These are phyloP conservation scores for Hemisphaericaspora subhashii DNA, from an alignment of 1,139 yeast species.

Conservation along the genomic window DNA sequence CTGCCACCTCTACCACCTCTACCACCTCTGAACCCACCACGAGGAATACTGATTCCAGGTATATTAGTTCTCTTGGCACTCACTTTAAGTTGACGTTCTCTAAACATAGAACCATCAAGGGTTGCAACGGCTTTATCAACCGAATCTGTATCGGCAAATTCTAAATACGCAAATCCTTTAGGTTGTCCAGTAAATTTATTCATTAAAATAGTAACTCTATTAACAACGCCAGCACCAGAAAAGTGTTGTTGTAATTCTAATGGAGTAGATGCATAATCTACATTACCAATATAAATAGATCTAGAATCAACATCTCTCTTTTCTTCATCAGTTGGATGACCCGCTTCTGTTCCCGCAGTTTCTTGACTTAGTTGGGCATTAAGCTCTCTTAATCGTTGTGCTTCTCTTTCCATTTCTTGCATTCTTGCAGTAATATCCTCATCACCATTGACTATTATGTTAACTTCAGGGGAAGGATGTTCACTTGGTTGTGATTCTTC, in stretches of 20 bases:
- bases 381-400: constrained; percentile 27
- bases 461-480: constrained; percentile 4
- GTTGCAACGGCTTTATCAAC: constrained; percentile 64
- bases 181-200: constrained; percentile 78
- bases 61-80: constrained; percentile 76
- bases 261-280: constrained; percentile 78
- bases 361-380: constrained; percentile 22
- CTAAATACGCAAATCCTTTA: constrained; percentile 84
- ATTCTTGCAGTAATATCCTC: constrained; percentile 13
- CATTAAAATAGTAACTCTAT: constrained; percentile 77
- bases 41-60: constrained; percentile 59
- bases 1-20: constrained; percentile 29
- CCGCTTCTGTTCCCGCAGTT: constrained; percentile 7
- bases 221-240: constrained; percentile 70
- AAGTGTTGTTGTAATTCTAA: constrained; percentile 80
- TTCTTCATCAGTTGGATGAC: constrained; percentile 27
- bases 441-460: constrained; percentile 7
- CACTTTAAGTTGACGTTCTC: constrained; percentile 71
- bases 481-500: constrained; percentile 4
- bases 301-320: constrained; percentile 62
- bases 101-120: constrained; percentile 63
- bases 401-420: constrained; percentile 32
- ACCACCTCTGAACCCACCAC: constrained; percentile 29
- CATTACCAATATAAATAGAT: constrained; percentile 85
- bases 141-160: constrained; percentile 62